A percentile compares a stretch with the other conserved stretches of the same genome.
These are phyloP conservation scores for Paraconiothyrium brasiliense DNA, from an alignment of 2,329 filamentous ascomycete species.

Conservation along the genomic window DNA sequence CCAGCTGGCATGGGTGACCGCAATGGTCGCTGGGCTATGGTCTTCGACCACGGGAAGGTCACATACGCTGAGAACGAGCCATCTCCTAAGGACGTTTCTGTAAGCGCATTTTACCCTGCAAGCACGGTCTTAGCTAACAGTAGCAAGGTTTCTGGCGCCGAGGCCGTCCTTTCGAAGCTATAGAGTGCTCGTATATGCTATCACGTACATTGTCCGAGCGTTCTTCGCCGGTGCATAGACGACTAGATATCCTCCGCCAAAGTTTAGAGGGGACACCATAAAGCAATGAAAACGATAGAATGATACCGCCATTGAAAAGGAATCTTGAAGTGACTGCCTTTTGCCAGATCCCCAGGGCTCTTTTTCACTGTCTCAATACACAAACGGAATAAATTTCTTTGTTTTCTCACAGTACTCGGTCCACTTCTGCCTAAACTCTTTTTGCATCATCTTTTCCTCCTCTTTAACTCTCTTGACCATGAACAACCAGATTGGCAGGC, in stretches of 20 bases:
- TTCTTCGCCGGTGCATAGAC: not conserved
- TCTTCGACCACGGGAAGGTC: slow-evolving; percentile 82
- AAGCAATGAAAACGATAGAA: not conserved
- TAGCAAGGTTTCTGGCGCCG: slow-evolving; percentile 59
- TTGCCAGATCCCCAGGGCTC: not conserved
- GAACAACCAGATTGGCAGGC: slow-evolving; percentile 14
- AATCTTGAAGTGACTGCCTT: not conserved
- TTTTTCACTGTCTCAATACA: not conserved
- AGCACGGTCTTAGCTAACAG: slow-evolving; percentile 22
- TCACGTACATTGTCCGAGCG: not conserved
- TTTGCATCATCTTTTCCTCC: slow-evolving; percentile 59
- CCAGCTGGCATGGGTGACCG: slow-evolving; percentile 72
- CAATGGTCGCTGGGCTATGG: slow-evolving; percentile 80
- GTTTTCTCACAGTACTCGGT: slow-evolving; percentile 59
- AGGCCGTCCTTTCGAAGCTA: slow-evolving; percentile 59
- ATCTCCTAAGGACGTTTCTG: slow-evolving; percentile 59
- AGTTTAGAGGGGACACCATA: not conserved
- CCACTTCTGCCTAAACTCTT: slow-evolving; percentile 60
- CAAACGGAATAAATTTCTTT: slow-evolving; percentile 58
- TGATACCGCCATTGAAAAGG: not conserved
- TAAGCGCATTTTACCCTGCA: slow-evolving; percentile 29
- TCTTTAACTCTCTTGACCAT: slow-evolving; percentile 23
- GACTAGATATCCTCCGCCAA: not conserved
- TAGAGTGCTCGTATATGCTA: slow-evolving; percentile 33
- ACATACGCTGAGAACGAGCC: slow-evolving; percentile 80